Conservation (phyloP, 352 stramenopile species). For the Lagenidium sp. region DNA sequence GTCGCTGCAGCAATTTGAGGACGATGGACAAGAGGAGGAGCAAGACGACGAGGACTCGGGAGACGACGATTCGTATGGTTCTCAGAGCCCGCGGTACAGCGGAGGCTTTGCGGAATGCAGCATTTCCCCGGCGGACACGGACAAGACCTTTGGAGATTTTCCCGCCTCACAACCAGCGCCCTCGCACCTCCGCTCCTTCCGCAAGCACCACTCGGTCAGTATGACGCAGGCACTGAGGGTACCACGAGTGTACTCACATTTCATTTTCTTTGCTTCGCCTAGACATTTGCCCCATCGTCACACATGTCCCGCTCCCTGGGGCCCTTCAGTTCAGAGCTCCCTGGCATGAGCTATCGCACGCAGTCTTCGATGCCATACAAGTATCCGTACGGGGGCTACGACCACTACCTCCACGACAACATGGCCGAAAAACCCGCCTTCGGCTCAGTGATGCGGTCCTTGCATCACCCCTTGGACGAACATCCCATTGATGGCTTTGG, state of each 20-base stretch:
- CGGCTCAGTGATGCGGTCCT: background rate
- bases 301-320: constrained; percentile 3
- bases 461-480: constrained; percentile 12
- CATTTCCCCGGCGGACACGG: constrained; percentile 33
- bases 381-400: constrained; percentile 20
- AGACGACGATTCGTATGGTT: constrained; percentile 34
- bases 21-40: constrained; percentile 42
- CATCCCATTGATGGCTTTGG: no score
- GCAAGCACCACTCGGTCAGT: constrained; percentile 33
- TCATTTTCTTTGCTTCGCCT: constrained; percentile 1
- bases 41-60: constrained; percentile 49
- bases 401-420: constrained; percentile 20
- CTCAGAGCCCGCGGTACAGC: constrained; percentile 32
- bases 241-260: no score
- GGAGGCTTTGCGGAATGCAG: constrained; percentile 40
- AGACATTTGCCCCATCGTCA: background rate
- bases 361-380: constrained; percentile 7
- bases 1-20: constrained; percentile 34
- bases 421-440: constrained; percentile 3
- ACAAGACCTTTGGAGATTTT: constrained; percentile 40
- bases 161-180: no score
- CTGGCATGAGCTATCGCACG: constrained; percentile 11
- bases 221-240: no score
- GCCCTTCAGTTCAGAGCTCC: constrained; percentile 8
- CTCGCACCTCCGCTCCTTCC: constrained; percentile 31